Base-by-base conservation (phyloP, 768 basidiomycete genomes). In the Podaxis rugospora region DNA sequence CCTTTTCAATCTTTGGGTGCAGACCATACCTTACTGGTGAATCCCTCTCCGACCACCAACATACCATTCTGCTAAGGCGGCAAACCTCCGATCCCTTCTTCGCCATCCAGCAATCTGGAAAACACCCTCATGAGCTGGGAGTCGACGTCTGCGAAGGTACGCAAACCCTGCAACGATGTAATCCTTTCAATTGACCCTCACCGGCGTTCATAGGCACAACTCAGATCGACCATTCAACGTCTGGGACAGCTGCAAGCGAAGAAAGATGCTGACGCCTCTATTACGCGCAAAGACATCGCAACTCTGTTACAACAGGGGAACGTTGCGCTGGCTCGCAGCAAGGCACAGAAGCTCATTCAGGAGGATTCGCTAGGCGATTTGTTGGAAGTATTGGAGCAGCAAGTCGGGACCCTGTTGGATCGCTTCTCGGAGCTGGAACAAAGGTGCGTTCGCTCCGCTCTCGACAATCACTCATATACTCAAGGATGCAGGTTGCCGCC, bases 211-310 rank as follows among this genome's bases (percentile, higher is more conserved):
- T 64, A 92, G 90, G 74, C 79, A 18, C 84, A 88, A 61, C 77
- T 92, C 51, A 80, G 86, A 62, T 76, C 82, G 25, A 81, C 89
- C 6, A 82, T 83, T 50, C 86, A 88, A 64, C 79, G 80, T 54
- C 77, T 92, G 28, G 86, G 85, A 18, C 88, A 91, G 65, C 69
- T 89, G 16, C 88, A 89, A 67, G 84, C 86, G 63, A 84, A 83
- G 70, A 83, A 86, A 61, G 87, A 90, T 64, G 83, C 88, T 4
- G 79, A 85, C 67, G 80, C 79, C 1, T 80, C 78, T 37, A 83
- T 89, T 47, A 83, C 81, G 18, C 80, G 87, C 65, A 79, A 79
- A 64, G 89, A 91, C 69, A 86, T 92, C 61, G 84, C 88, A 4
- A 85, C 81, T 11, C 72, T 87, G 16, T 76, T 92, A 44, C 80